Evolutionary conservation across 352 stramenopile genomes (phyloP).

Genomic region (Globisporangium alternatum): DNA sequence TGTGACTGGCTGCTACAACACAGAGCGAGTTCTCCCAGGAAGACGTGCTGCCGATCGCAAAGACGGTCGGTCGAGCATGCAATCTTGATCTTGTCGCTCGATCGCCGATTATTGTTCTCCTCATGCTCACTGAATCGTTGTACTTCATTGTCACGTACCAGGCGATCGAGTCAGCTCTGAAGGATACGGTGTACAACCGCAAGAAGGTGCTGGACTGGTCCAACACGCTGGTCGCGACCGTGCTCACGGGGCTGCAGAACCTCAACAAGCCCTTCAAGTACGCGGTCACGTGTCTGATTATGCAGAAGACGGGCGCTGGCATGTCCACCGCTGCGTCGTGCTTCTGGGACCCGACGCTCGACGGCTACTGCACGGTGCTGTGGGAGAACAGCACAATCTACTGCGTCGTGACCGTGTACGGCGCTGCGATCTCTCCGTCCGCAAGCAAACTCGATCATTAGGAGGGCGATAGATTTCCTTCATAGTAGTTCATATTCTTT

Average conservation of each 20-base stretch:
- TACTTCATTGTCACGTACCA: slow-evolving; percentile 8
- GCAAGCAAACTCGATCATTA: slow-evolving; percentile 72
- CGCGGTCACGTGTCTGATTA: slow-evolving; percentile 81
- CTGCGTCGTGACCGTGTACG: slow-evolving; percentile 83
- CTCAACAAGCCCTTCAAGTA: slow-evolving; percentile 89
- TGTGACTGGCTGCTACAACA: neutral
- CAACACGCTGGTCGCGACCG: slow-evolving; percentile 75
- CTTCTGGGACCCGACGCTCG: slow-evolving; percentile 73
- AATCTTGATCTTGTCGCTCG: neutral
- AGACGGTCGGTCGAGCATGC: slow-evolving; percentile 32
- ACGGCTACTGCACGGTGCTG: slow-evolving; percentile 79
- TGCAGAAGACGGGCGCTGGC: slow-evolving; percentile 80
- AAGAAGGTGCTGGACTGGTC: slow-evolving; percentile 87
- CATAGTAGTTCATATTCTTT: neutral
- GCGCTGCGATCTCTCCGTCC: slow-evolving; percentile 74
- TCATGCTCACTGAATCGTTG: neutral
- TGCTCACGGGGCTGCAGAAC: slow-evolving; percentile 79
- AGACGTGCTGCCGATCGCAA: slow-evolving; percentile 72
- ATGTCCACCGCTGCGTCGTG: slow-evolving; percentile 70
- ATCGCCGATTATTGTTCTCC: neutral
- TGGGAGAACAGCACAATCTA: slow-evolving; percentile 87
- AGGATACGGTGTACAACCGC: slow-evolving; percentile 82
- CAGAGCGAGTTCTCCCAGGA: slow-evolving; percentile 81
- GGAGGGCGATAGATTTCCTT: slow-evolving; percentile 1
- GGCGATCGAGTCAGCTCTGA: slow-evolving; percentile 74